Conservation (phyloP, 208 protist genomes). For the Acanthamoeba healyi region DNA sequence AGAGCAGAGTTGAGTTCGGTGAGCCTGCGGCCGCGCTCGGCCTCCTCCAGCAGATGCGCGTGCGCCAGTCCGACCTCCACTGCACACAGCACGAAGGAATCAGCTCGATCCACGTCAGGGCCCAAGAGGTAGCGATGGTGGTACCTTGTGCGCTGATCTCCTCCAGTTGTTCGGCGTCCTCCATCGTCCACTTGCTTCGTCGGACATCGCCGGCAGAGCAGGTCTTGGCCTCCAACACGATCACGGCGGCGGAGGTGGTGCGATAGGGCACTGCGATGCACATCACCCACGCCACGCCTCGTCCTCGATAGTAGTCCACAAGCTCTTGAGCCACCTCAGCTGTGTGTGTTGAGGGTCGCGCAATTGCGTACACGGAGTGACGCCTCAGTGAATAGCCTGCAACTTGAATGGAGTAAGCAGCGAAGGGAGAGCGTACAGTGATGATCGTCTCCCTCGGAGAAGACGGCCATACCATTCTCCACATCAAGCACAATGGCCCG, state of each 20-base stretch:
- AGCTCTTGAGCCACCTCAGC: background rate
- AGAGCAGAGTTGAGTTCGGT: background rate
- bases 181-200: no score
- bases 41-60: slow-evolving; percentile 43
- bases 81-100: background rate
- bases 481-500: background rate
- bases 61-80: slow-evolving; percentile 64
- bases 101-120: background rate
- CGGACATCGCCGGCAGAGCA: no score
- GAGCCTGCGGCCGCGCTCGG: background rate
- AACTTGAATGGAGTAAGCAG: no score
- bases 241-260: background rate
- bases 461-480: background rate
- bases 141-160: slow-evolving; percentile 61
- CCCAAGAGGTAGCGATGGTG: background rate
- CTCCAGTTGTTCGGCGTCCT: slow-evolving; percentile 11
- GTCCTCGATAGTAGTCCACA: background rate
- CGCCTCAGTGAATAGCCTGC: no score
- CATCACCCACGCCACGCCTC: slow-evolving; percentile 16
- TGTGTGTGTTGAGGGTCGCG: no score
- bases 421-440: no score
- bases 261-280: slow-evolving; percentile 15
- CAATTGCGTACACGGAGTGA: no score
- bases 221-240: background rate
- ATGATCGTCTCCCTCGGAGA: no score